Evolutionary conservation across 2,329 filamentous ascomycete genomes (phyloP), one percentile per base, ranked within the genome.

Genomic region (Arthroderma sp.): DNA sequence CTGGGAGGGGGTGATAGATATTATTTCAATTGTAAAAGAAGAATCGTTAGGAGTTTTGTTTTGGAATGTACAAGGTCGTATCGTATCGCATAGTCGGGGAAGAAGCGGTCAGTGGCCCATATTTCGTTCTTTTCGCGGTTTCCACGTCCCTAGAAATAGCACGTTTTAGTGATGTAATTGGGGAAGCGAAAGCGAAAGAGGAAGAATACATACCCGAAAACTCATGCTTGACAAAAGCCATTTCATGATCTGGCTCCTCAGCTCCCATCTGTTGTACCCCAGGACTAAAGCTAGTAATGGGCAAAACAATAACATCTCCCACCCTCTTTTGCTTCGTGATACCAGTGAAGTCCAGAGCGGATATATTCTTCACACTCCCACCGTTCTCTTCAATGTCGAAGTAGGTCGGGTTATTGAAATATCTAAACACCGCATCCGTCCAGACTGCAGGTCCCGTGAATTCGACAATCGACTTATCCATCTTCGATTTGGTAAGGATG

Each of bases 141-240:
- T 86, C 82, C 82, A 86, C 3, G 80, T 81, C 40, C 82, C 82
- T 86, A 55, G 32, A 42, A 11, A 27, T 22, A 36, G n/a, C 7
- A 40, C 27, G 9, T 7, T 3, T n/a, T 39, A 29, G 15, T 22
- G 15, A 36, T 29, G 29, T 43, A 36, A 31, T 8, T 22, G 32
- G 27, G 22, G 37, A 22, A 22, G 15, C 15, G 29, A 45, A 31
- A 33, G 34, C 6, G 9, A 4, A 4, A 4, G 15, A n/a, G 15
- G 27, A 8, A 3, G 10, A 39, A 40, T 46, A 37, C 28, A 15
- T 50, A 93, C 89, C 91, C 71, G 94, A 86, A 63, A 98, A 98
- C 45, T 87, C 81, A 67, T 98, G 91, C 68, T 91, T 88, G 49
- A 98, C 91, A 70, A 94, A 96, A 1, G 91, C 91, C 86, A 94